Evolutionary conservation across 2,329 filamentous ascomycete genomes (phyloP).

Genomic region (Phoma sp.): DNA sequence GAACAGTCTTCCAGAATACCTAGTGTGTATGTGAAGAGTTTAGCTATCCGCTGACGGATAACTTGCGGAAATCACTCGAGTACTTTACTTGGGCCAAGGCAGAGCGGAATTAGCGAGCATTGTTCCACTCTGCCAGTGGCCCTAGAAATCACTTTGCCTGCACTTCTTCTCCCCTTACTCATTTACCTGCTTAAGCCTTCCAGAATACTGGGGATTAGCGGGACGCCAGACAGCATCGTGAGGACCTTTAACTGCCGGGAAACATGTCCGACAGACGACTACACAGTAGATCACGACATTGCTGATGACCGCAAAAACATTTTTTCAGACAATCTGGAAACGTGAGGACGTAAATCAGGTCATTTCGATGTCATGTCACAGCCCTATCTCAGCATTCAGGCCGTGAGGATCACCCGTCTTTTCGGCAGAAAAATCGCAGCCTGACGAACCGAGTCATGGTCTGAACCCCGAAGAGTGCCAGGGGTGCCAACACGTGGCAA

Average conservation of each 20-base stretch:
- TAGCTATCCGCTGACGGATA: neutral
- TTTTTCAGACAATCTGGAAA: conserved; percentile 4
- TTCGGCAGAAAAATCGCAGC: conserved; percentile 26
- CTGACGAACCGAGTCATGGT: conserved; percentile 35
- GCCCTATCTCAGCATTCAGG: conserved; percentile 7
- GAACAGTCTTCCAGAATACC: conserved; percentile 8
- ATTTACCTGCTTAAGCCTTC: conserved; percentile 17
- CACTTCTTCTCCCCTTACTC: conserved; percentile 9
- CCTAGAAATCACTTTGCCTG: conserved; percentile 5
- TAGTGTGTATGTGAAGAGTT: neutral
- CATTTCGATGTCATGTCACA: conserved; percentile 18
- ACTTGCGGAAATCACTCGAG: neutral
- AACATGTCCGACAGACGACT: conserved; percentile 26
- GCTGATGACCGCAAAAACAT: neutral
- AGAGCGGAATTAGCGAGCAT: conserved; percentile 5
- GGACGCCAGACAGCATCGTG: conserved; percentile 14
- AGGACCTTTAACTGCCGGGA: conserved; percentile 20
- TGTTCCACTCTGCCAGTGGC: conserved; percentile 1
- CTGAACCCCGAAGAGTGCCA: conserved; percentile 26
- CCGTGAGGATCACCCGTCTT: conserved; percentile 31
- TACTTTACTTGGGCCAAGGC: conserved; percentile 1
- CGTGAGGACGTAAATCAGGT: conserved; percentile 17
- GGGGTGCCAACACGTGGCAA: conserved; percentile 40
- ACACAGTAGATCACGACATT: conserved; percentile 17
- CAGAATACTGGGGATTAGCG: conserved; percentile 18